Evolutionary conservation across 192 early-diverging fungal genomes (phyloP), one percentile per base, ranked within the genome.

Genomic region (Coemansia pectinata): DNA sequence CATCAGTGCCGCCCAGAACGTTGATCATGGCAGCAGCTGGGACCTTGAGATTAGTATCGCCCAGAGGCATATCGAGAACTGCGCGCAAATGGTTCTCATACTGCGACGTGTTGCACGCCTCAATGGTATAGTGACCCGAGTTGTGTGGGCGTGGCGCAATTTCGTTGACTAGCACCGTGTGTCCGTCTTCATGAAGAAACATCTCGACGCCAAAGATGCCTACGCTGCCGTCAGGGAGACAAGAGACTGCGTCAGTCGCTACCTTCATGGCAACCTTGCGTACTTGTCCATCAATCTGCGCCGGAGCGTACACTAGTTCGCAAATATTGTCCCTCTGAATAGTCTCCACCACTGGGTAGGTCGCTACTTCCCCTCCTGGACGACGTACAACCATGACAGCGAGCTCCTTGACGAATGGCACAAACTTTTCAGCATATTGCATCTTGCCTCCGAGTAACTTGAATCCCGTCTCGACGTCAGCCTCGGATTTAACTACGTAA

Each of bases 131-230:
- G 76, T 99, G 98, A 73, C 98, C 98, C 62, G 96, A 97, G 84
- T 99, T 99, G 85, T 99, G 98, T 25, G 98, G 96, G 8, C 98
- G 91, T 40, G 98, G 98, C 14, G 98, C 98, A 70, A 99, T 96
- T 83, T 99, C 98, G 78, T 99, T 99, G 71, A 99, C 82, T 21
- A 94, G 76, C 59, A 99, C 90, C 5, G 87, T 81, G 42, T 47
- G 81, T 73, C 93, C 96, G 73, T 95, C 88, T n/a, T 86, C 69
- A 77, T 98, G 86, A 63, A 95, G 83, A 73, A 99, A 99, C 94
- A 98, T 93, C 79, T 99, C 98, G 14, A 99, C 96, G 14, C 96
- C 98, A 86, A 94, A 99, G 50, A 98, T 89, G 31, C 98, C 98
- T 2, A 92, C 91, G 60, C 81, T 83, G 41, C 92, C 93, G 33